Percentiles rank a stretch among this genome's conserved stretches.
Evolutionary conservation across 2,329 filamentous ascomycete genomes (phyloP).

Genomic region (Calonectria honghensis): DNA sequence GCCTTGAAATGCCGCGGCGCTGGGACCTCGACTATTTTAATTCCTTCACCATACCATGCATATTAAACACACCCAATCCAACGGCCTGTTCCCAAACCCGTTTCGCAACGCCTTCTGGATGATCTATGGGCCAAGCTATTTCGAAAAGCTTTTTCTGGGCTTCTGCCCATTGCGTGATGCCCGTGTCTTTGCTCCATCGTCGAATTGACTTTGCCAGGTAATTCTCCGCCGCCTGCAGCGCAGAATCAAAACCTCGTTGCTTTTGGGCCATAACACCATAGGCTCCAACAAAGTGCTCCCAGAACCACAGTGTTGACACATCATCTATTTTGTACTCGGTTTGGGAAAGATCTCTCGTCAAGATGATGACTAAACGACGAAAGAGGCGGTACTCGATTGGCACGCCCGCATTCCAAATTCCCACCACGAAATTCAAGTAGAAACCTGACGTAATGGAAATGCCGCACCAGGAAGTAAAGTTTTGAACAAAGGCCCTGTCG

Average conservation of each 20-base stretch:
- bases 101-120: background rate
- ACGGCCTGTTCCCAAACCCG: constrained; percentile 9
- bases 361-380: background rate
- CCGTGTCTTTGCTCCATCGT: background rate
- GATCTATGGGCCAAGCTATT: background rate
- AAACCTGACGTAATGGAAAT: background rate
- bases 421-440: background rate
- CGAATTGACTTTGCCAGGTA: background rate
- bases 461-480: background rate
- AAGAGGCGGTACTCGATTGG: constrained; percentile 14
- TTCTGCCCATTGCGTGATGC: background rate
- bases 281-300: constrained; percentile 8
- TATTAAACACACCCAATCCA: background rate
- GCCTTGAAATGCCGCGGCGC: too few relatives aligned
- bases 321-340: background rate
- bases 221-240: background rate
- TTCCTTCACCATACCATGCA: background rate
- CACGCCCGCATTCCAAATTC: constrained; percentile 3
- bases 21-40: background rate
- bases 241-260: background rate
- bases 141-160: background rate
- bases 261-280: background rate
- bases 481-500: background rate
- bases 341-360: background rate
- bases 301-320: background rate